These are phyloP conservation scores for Hamamelis virginiana DNA, from an alignment of 164 flowering plant genomes.

Conservation along the genomic window DNA sequence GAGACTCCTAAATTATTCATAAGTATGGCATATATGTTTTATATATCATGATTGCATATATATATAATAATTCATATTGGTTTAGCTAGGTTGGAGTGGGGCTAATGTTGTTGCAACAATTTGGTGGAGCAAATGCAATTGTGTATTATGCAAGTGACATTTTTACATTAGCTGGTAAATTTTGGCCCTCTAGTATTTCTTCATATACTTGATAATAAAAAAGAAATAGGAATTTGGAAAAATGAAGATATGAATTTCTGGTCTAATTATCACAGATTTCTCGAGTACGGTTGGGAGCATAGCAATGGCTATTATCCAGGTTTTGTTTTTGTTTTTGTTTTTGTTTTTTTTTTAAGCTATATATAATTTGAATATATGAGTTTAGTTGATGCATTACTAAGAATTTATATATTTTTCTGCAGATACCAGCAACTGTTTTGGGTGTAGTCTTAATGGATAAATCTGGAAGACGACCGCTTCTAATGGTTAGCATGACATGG, in stretches of 20 bases:
- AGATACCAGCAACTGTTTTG: constrained; percentile 19
- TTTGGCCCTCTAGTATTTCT: background rate
- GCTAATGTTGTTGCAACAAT: constrained; percentile 14
- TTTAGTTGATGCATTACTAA: too few species aligned
- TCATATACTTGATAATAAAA: background rate
- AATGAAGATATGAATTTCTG: background rate
- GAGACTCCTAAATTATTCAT: background rate
- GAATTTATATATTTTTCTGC: background rate
- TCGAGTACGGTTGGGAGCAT: constrained; percentile 2
- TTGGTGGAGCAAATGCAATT: constrained; percentile 13
- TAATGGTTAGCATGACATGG: constrained; percentile 10
- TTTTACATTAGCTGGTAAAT: constrained; percentile 14
- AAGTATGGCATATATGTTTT: too few species aligned
- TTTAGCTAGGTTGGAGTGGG: constrained; percentile 18
- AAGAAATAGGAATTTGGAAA: background rate
- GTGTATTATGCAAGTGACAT: constrained; percentile 9
- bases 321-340: too few species aligned
- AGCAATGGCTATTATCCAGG: constrained; percentile 12
- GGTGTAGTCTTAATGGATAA: constrained; percentile 22
- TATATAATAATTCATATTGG: too few species aligned
- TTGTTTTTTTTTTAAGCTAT: too few species aligned
- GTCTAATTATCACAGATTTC: constrained; percentile 5
- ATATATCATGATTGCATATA: too few species aligned
- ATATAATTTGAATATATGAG: too few species aligned
- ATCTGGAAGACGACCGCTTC: constrained; percentile 25